Conservation (phyloP, 371 early-diverging fungal species). For the Apophysomyces elegans region DNA sequence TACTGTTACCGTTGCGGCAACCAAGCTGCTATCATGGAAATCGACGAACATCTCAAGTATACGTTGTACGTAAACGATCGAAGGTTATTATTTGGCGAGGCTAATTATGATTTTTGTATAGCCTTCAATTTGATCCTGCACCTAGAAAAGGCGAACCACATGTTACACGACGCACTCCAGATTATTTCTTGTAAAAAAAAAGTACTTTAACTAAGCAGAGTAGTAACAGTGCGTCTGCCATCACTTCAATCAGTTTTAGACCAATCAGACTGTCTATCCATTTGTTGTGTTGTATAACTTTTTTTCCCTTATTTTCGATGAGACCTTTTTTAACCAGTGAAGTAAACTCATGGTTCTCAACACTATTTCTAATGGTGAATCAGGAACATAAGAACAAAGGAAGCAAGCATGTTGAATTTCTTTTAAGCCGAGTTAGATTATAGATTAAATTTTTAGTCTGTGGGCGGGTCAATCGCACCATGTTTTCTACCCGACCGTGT, state of each 20-base stretch:
- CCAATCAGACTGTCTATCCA: too few relatives aligned
- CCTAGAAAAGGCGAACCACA: constrained; percentile 98
- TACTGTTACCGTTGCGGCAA: constrained; percentile 99
- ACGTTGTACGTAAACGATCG: constrained; percentile 72
- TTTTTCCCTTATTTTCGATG: too few relatives aligned
- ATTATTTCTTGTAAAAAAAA: constrained; percentile 91
- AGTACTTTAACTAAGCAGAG: constrained; percentile 5
- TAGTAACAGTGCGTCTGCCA: neutral
- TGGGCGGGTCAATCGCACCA: constrained; percentile 1
- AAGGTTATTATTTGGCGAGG: neutral
- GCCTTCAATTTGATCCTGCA: constrained; percentile 98
- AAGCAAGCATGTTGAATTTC: neutral
- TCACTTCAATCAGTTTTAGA: too few relatives aligned
- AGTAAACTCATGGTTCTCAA: too few relatives aligned
- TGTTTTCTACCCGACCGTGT: constrained; percentile 1
- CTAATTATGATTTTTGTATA: constrained; percentile 28
- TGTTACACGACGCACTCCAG: constrained; percentile 97
- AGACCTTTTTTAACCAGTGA: neutral
- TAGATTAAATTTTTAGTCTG: neutral
- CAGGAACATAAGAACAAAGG: too few relatives aligned
- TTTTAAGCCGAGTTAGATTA: too few relatives aligned
- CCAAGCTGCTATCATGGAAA: constrained; percentile 97
- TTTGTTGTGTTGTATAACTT: too few relatives aligned
- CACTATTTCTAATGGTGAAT: too few relatives aligned
- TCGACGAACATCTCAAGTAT: constrained; percentile 94